These are phyloP conservation scores for Zalaria sp. DNA, from an alignment of 2,329 filamentous ascomycete species.

Conservation along the genomic window DNA sequence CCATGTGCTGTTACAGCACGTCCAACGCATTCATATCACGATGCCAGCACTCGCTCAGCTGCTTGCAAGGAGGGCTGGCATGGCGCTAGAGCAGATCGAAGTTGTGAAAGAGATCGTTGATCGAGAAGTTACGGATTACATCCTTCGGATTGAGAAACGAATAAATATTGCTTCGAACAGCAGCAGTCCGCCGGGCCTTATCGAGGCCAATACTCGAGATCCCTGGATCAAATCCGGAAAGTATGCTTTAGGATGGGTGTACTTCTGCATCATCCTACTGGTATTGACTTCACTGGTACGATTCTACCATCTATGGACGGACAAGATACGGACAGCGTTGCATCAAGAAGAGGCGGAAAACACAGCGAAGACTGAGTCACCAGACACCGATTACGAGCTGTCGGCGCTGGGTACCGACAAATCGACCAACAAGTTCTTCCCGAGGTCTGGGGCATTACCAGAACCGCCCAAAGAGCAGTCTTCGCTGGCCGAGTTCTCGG, in stretches of 20 bases:
- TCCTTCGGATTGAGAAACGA: slow-evolving; percentile 21
- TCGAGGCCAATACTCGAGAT: slow-evolving; percentile 47
- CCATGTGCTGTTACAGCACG: not conserved
- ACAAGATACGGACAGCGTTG: slow-evolving; percentile 80
- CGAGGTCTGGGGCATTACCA: slow-evolving; percentile 44
- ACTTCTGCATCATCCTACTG: slow-evolving; percentile 65
- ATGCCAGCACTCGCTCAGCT: slow-evolving; percentile 17
- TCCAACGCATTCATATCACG: not conserved
- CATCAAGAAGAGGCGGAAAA: slow-evolving; percentile 70
- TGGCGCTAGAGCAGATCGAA: slow-evolving; percentile 10
- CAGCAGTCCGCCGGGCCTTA: slow-evolving; percentile 39
- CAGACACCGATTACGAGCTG: slow-evolving; percentile 47
- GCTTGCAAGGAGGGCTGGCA: slow-evolving; percentile 13
- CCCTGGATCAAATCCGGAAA: slow-evolving; percentile 73
- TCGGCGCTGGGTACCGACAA: slow-evolving; percentile 45
- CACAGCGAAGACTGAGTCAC: slow-evolving; percentile 43
- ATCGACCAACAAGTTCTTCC: slow-evolving; percentile 63
- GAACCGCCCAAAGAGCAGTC: slow-evolving; percentile 48
- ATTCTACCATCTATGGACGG: slow-evolving; percentile 80
- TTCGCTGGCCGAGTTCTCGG: slow-evolving; percentile 59
- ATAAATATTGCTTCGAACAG: slow-evolving; percentile 43
- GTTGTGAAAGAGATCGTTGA: slow-evolving; percentile 2
- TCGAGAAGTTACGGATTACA: slow-evolving; percentile 3
- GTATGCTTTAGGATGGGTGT: slow-evolving; percentile 78
- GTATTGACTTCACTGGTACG: slow-evolving; percentile 53